Base-by-base conservation (phyloP, 768 basidiomycete genomes). In the Kwoniella sp. region DNA sequence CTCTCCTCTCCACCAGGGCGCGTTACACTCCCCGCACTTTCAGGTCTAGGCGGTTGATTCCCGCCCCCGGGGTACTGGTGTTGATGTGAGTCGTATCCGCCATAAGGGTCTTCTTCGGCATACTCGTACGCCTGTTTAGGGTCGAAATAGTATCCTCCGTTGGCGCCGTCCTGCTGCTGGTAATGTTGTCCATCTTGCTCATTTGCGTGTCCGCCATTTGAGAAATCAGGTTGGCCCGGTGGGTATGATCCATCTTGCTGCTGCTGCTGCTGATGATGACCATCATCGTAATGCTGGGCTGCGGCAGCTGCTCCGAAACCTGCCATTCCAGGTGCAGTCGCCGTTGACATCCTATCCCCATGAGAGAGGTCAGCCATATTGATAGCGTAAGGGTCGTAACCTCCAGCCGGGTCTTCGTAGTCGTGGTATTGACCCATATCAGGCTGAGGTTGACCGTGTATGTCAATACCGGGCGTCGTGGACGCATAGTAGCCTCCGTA, bases 401-500 rank as follows among this genome's bases (percentile, higher is more conserved):
- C 78, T 36, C 78, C 78, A 0, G 74, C 58, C 8, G 74, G 74
- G 55, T 73, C 71, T 37, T 76, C 76, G 51, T 77, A 77, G 56
- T 76, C 78, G 26, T 62, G 63, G 63, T 79, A 79, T 26, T 67
- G 63, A 6, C 71, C 73, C 29, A 74, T 57, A 12, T 59, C 51
- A 13, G 70, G 70, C 50, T 71, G 69, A 27, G 74, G 74, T 36
- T 71, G 61, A 25, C 64, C 64, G 46, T 68, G 68, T 22, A 72
- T 37, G 40, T 73, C 70, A 8, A 59, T 58, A 26, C 69, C 72
- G 6, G 73, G 71, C 1, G 65, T 69, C 8, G 68, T 69, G n/a
- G 74, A 66, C 13, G 72, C 70, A 52, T 77, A 76, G 65, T 77
- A 77, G 15, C 74, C 76, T 1, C 78, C 78, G 57, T 77, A 77